Conservation (phyloP, 768 basidiomycete species). For the Panaeolus cyanescens region DNA sequence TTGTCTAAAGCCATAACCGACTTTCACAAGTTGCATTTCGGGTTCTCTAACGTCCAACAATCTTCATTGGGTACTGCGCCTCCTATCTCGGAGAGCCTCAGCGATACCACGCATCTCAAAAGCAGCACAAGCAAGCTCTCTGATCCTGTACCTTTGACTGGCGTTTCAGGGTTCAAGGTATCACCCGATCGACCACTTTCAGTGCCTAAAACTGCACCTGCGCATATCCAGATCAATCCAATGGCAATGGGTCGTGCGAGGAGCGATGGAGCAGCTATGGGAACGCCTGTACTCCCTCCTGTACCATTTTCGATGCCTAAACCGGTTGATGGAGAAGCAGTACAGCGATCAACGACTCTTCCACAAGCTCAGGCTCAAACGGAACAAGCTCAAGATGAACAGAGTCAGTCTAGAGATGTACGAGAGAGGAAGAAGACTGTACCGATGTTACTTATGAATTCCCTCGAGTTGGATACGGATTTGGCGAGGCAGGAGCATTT, state of each 20-base stretch:
- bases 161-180: background rate
- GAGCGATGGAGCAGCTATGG: background rate
- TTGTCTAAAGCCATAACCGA: slow-evolving; percentile 51
- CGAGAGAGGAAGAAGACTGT: slow-evolving; percentile 19
- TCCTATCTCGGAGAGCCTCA: slow-evolving; percentile 6
- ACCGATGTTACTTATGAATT: slow-evolving; percentile 32
- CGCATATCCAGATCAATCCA: background rate
- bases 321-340: background rate
- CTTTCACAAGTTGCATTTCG: slow-evolving; percentile 45
- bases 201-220: background rate
- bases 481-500: slow-evolving; percentile 25
- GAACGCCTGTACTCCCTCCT: background rate
- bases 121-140: background rate
- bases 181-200: background rate
- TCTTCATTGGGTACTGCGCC: slow-evolving; percentile 8
- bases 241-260: slow-evolving; percentile 1
- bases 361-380: slow-evolving; percentile 9
- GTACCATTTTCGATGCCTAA: background rate
- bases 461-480: slow-evolving; percentile 22
- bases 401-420: background rate
- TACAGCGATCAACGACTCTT: slow-evolving; percentile 10
- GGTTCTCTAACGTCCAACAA: slow-evolving; percentile 6
- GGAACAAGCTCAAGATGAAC: background rate
- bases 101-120: background rate
- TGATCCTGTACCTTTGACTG: background rate